These are phyloP conservation scores for Pythium sukuiense DNA, from an alignment of 352 stramenopile genomes.

Conservation along the genomic window DNA sequence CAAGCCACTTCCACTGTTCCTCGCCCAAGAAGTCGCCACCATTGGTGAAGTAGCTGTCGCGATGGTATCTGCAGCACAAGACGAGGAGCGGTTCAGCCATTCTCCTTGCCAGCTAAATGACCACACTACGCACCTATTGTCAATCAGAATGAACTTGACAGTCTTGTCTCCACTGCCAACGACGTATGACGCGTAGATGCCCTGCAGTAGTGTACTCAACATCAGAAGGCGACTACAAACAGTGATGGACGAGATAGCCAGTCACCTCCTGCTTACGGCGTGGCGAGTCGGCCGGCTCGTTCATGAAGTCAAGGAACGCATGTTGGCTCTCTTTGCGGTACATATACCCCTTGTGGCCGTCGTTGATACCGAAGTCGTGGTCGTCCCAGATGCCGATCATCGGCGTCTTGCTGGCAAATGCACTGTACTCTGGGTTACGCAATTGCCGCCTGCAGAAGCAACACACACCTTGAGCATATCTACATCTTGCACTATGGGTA, in stretches of 20 bases:
- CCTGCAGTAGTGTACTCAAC: constrained; percentile 28
- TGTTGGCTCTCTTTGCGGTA: constrained; percentile 80
- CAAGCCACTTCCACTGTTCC: constrained; percentile 84
- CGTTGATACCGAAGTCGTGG: constrained; percentile 32
- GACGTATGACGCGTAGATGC: constrained; percentile 86
- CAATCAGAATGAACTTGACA: constrained; percentile 89
- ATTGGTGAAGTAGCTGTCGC: constrained; percentile 62
- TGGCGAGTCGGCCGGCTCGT: neutral
- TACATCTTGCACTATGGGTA: too few species aligned
- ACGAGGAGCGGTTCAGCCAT: neutral
- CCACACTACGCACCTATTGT: constrained; percentile 45
- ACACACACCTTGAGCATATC: neutral
- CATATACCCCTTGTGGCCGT: constrained; percentile 21
- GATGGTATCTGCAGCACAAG: constrained; percentile 60
- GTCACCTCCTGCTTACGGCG: neutral
- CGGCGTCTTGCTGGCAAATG: constrained; percentile 60
- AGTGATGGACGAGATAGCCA: neutral
- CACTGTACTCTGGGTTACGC: constrained; percentile 61
- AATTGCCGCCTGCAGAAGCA: constrained; percentile 51
- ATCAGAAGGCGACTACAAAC: neutral
- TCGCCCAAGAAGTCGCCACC: constrained; percentile 77
- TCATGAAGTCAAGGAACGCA: constrained; percentile 51
- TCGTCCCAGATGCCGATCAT: constrained; percentile 90
- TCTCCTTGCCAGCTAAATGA: neutral
- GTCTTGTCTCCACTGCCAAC: constrained; percentile 57